Base-by-base conservation (phyloP, 129 eudicot species). In the Dittrichia graveolens region DNA sequence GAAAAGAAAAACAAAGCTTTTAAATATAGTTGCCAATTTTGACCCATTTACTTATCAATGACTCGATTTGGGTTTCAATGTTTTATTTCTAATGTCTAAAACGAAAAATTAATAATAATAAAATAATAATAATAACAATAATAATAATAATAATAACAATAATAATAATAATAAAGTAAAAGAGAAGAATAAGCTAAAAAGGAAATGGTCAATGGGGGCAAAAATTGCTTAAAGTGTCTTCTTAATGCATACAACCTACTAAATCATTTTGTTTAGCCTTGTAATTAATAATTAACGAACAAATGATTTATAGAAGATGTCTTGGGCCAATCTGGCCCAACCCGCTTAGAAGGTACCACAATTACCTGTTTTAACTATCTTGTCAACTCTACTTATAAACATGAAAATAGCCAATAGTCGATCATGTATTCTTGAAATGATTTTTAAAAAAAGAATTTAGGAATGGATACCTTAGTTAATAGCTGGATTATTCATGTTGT, bases 381-480 rank as follows among this genome's bases (percentile, higher is more conserved):
- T 35, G 43, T 14, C 42, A 34, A 1, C 3, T 14, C 31, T 47
- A 3, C 52, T 58, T 47, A 35, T 15, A 41, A 46, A 24, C 15
- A 40, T 12, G 4, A 19, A 52, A 7, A 14, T 53, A 15, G 31
- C 31, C 31, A 2, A 24, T 24, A 39, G 31, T 61, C 38, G 50
- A 39, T 8, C 19, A 37, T 6, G 6, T 41, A 67, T 12, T 60
- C 48, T 38, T 37, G 41, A 8, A 61, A 15, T 24, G 37, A 8
- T 34, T 61, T 61, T 19, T 38, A 48, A 6, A 61, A 11, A 24
- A 11, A 24, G 40, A 38, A 56, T 52, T 19, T 35, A 56, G 49
- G 45, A 43, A 45, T 76, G 15, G 13, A 66, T 71, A 81, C 83
- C 83, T 79, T 68, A 72, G 78, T 74, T 73, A 79, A 81, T 81